Base-by-base conservation (phyloP, 129 eudicot species). In the Chrysanthemum lavandulifolium region DNA sequence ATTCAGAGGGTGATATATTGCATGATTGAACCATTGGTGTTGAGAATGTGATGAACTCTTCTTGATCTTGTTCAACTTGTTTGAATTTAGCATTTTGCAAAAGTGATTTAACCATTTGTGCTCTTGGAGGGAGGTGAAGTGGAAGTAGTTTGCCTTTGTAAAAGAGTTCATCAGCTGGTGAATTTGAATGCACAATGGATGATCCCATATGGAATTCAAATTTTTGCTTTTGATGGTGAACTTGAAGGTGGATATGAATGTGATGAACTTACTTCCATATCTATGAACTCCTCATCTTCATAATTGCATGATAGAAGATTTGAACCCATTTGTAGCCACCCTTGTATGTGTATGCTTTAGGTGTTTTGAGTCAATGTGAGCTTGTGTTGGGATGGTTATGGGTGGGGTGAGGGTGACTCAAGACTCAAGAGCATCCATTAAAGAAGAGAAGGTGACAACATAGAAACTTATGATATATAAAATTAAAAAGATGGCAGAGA, bases 71-170 rank as follows among this genome's bases (percentile, higher is more conserved):
- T 60, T 75, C 68, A 54, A 61, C 69, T 52, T 73, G 27, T 49
- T 76, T 76, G 55, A 68, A 68, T 52, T 54, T 53, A 53, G 85
- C 62, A 73, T 72, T 80, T 61, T 74, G 84, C 68, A 82, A 78
- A 66, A 88, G 86, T 0, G 85, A 80, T 62, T 85, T 75, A 40
- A 88, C 86, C 86, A 89, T 87, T 66, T 83, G 89, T 50, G 77
- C 77, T 49, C 95, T 77, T 4, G 92, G 92, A 51, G 90, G 96
- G 82, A 88, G 96, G 78, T 86, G 86, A 75, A 92, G 95, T 45
- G 98, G 98, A 31, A 92, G 92, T 66, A 92, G 95, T 53, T 86
- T 89, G 74, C 98, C 98, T 54, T 87, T 87, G 82, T 86, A 89
- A 73, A 92, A 92, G 67, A 92, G 98, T 59, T 92, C 96, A 74